A percentile compares a stretch with the other conserved stretches of the same genome.
These are phyloP conservation scores for Mycosphaerella sp. DNA, from an alignment of 2,329 filamentous ascomycete genomes.

Conservation along the genomic window DNA sequence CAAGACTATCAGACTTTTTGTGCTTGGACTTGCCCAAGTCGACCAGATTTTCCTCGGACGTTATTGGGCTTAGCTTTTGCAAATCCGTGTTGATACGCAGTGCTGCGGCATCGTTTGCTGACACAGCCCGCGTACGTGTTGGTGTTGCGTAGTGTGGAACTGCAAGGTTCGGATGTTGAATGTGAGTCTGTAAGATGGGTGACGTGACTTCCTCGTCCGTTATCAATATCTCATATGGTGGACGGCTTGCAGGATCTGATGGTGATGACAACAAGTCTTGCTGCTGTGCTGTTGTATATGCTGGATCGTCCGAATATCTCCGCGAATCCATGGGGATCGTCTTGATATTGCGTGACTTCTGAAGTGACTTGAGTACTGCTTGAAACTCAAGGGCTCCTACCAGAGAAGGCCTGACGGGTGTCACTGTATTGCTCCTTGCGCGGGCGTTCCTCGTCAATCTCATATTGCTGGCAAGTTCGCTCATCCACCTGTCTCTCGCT, in stretches of 20 bases:
- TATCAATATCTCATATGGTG: conserved; percentile 18
- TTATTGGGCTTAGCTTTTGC: conserved; percentile 14
- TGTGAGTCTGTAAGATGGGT: conserved; percentile 1
- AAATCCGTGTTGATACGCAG: conserved; percentile 40
- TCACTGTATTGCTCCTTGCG: conserved; percentile 66
- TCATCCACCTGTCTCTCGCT: conserved; percentile 58
- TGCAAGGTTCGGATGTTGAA: conserved; percentile 8
- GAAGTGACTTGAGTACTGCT: conserved; percentile 79
- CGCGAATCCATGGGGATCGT: conserved; percentile 62
- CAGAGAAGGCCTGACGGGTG: conserved; percentile 83
- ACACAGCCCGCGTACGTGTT: conserved; percentile 48
- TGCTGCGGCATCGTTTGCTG: conserved; percentile 51
- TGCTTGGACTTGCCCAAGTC: conserved; percentile 2
- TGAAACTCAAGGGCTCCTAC: conserved; percentile 92
- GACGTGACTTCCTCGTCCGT: conserved; percentile 12
- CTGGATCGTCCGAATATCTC: conserved; percentile 61
- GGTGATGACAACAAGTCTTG: conserved; percentile 44
- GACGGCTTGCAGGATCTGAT: conserved; percentile 40
- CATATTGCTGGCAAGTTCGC: conserved; percentile 91
- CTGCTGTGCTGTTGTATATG: conserved; percentile 41
- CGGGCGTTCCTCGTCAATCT: conserved; percentile 65
- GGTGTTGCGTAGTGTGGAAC: conserved; percentile 23
- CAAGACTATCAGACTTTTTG: conserved; percentile 11
- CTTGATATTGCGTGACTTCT: conserved; percentile 71
- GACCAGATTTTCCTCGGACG: conserved; percentile 14